Evolutionary conservation across 2,329 filamentous ascomycete species (phyloP).

Genomic region (Xylariales sp.): DNA sequence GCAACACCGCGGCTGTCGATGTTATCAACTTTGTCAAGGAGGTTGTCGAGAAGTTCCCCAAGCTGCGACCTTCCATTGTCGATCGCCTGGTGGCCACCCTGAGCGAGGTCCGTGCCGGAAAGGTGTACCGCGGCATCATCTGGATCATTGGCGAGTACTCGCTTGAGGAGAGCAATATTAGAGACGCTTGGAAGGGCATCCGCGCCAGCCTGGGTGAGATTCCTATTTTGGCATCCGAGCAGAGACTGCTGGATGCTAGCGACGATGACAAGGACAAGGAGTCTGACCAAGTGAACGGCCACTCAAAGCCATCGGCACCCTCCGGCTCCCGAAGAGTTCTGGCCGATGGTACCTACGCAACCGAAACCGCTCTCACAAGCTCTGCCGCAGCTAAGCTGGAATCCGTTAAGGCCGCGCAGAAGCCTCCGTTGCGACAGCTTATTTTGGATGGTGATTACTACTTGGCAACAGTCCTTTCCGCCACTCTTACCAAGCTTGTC

Average conservation of each 20-base stretch:
- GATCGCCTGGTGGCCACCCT: slow-evolving; percentile 85
- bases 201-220: slow-evolving; percentile 92
- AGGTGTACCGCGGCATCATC: slow-evolving; percentile 92
- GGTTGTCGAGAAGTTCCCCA: slow-evolving; percentile 96
- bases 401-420: slow-evolving; percentile 94
- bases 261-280: slow-evolving; percentile 66
- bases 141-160: slow-evolving; percentile 99
- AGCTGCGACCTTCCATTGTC: slow-evolving; percentile 81
- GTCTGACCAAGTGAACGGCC: slow-evolving; percentile 69
- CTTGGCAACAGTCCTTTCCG: slow-evolving; percentile 88
- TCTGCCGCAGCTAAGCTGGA: slow-evolving; percentile 89
- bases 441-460: slow-evolving; percentile 98
- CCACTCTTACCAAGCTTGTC: slow-evolving; percentile 92
- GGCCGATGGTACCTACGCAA: slow-evolving; percentile 95
- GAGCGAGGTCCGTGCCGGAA: slow-evolving; percentile 89
- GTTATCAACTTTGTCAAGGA: slow-evolving; percentile 99
- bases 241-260: slow-evolving; percentile 82
- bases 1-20: slow-evolving; percentile 93
- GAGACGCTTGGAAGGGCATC: slow-evolving; percentile 95
- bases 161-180: slow-evolving; percentile 86
- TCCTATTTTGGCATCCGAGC: slow-evolving; percentile 91
- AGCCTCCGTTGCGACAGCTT: slow-evolving; percentile 88
- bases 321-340: slow-evolving; percentile 87
- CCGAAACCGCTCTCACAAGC: slow-evolving; percentile 92
- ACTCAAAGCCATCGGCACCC: slow-evolving; percentile 69